Base-by-base conservation (phyloP, 768 basidiomycete genomes). In the Multifurca ochricompacta region DNA sequence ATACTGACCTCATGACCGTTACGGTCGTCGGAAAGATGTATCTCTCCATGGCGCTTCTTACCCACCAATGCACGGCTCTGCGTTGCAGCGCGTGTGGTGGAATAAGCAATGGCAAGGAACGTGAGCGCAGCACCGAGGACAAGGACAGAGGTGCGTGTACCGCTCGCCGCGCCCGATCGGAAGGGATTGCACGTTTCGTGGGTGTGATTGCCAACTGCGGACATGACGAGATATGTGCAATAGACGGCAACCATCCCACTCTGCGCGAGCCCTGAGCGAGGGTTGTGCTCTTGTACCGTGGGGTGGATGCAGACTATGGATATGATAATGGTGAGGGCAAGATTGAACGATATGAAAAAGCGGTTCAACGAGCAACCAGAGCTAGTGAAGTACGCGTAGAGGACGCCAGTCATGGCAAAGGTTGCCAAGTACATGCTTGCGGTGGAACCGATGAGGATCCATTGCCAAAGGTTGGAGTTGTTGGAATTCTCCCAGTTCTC, bases 21-120 rank as follows among this genome's bases (percentile, higher is more conserved):
- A 9, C 72, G 74, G 27, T 73, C 74, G 9, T 74, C 67, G 2
- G 82, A 69, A 9, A 93, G 72, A 34, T 82, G 76, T 34, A 97
- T 77, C 11, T 78, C 73, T 11, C 81, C 81, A 57, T 72, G 75
- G 53, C 74, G 78, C 70, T 80, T 86, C 28, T 74, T 82, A 2
- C 93, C 94, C 0, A 87, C 85, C 21, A 99, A 71, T 6, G 92
- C 95, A 54, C 88, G 82, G 63, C 88, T 91, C 70, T 95, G 92
- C 0, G 96, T 99, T 9, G 96, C 96, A 5, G 96, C 96, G 47
- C 95, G 78, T 23, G 85, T 89, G 0, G 96, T 98, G 27, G 94
- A 97, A 66, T 97, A 99, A 6, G 96, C 95, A 62, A 99, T 96
- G 4, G 96, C 94, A 42, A 98, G 71, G 81, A 99, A 99, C 0